Evolutionary conservation across 2,329 filamentous ascomycete genomes (phyloP), one percentile per base, ranked within the genome.

Genomic region (Eutypa lata): DNA sequence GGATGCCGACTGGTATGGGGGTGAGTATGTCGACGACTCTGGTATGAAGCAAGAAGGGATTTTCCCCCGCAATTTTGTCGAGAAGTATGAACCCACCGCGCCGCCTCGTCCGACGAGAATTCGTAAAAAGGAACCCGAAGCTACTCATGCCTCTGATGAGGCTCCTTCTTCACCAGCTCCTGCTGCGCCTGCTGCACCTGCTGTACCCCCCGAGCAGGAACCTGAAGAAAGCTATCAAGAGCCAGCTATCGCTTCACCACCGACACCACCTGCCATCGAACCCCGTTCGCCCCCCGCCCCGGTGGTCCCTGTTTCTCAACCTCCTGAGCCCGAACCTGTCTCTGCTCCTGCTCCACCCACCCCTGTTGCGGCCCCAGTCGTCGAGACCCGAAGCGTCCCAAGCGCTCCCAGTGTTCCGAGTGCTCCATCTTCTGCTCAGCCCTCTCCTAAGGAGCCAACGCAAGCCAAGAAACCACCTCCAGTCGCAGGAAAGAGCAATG

Each of bases 11-110:
- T 97, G 92, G 94, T 96, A 94, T 69, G 84, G 83, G 58, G 93
- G 94, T 61, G 88, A 94, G 72, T 97, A 96, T 70, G 76, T 86
- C 58, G 90, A 95, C 72, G 83, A 85, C 55, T 73, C 79, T 49
- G 94, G 94, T 52, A 74, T 72, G 57, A 91, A 87, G 72, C 83
- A 86, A 68, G 86, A 92, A 67, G 93, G 93, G 61, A 89, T 97
- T 64, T 97, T 97, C 71, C 93, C 91, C 49, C 88, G 89, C 69
- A 99, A 97, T 75, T 99, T 99, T 69, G 94, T 99, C 66, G 94
- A 99, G 73, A 91, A 88, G 74, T 95, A 91, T 73, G 93, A 97
- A 71, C 94, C 94, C 37, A 88, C 86, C 52, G 88, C 93, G 58
- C 94, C 94, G 55, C 91, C 92, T 55, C 86, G 94, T 54, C 94